Evolutionary conservation across 495 filamentous ascomycete genomes (phyloP).

Genomic region (Xylaria castorea): DNA sequence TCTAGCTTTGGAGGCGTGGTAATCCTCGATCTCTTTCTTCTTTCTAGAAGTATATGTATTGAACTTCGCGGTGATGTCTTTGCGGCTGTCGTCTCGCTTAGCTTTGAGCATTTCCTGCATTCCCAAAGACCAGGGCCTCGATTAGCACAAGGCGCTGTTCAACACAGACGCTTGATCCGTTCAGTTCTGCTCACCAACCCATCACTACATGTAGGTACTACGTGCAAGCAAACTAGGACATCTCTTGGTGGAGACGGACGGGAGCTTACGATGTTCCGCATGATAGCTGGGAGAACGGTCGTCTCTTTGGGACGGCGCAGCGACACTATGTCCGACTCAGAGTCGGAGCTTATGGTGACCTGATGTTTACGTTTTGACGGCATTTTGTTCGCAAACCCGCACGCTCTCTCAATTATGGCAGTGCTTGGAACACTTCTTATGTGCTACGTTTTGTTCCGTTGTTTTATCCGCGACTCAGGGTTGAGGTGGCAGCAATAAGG

Average conservation of each 20-base stretch:
- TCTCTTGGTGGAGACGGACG: neutral
- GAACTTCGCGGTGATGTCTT: neutral
- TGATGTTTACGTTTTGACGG: conserved; percentile 21
- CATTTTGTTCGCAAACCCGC: neutral
- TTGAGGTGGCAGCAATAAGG: neutral
- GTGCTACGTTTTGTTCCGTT: neutral
- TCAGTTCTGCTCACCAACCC: neutral
- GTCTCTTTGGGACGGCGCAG: conserved; percentile 15
- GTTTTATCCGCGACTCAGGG: neutral
- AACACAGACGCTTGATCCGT: neutral
- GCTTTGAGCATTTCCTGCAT: conserved; percentile 15
- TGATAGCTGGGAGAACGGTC: neutral
- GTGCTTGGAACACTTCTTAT: neutral
- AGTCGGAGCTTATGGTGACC: neutral
- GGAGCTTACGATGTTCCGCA: conserved; percentile 19
- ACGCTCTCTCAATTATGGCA: neutral
- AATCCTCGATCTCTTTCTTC: conserved; percentile 6
- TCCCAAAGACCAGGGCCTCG: neutral
- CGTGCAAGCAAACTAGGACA: neutral
- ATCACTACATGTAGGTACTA: neutral
- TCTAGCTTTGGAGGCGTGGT: conserved; percentile 16
- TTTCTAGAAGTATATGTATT: neutral
- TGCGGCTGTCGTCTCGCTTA: neutral
- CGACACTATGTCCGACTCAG: conserved; percentile 2
- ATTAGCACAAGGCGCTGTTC: neutral